Evolutionary conservation across 2,329 filamentous ascomycete species (phyloP).

Genomic region (Calonectria crousiana): DNA sequence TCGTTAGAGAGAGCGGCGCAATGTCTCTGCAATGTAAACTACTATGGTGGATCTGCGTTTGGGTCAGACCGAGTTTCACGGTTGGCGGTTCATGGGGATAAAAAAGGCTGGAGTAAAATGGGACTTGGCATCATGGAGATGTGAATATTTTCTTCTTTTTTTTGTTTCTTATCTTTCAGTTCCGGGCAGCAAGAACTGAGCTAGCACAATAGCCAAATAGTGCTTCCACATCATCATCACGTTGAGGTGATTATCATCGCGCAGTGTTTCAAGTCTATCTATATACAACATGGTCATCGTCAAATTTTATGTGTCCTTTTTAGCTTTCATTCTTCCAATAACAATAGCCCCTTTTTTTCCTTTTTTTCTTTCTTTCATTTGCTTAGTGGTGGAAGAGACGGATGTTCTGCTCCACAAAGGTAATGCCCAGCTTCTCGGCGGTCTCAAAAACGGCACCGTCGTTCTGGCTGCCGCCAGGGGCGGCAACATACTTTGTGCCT

Average conservation of each 20-base stretch:
- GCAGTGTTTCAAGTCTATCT: constrained; percentile 40
- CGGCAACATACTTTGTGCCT: constrained; percentile 95
- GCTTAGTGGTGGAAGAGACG: constrained; percentile 93
- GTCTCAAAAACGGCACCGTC: constrained; percentile 86
- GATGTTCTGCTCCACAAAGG: constrained; percentile 94
- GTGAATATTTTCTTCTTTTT: constrained; percentile 11
- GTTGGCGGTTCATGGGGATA: neutral
- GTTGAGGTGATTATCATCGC: constrained; percentile 36
- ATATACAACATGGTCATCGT: constrained; percentile 34
- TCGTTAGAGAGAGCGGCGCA: neutral
- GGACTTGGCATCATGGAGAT: constrained; percentile 16
- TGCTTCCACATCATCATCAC: constrained; percentile 38
- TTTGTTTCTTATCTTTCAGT: constrained; percentile 14
- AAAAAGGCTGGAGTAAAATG: constrained; percentile 31
- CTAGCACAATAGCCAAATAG: constrained; percentile 15
- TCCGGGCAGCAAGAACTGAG: constrained; percentile 18
- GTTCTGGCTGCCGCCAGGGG: constrained; percentile 91
- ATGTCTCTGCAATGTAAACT: constrained; percentile 14
- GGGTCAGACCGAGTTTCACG: neutral
- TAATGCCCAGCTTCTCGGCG: constrained; percentile 74
- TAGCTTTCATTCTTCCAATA: neutral
- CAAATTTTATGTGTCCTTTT: constrained; percentile 8
- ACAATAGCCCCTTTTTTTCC: neutral
- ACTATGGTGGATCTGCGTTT: constrained; percentile 1
- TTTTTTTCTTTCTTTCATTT: neutral